Percentiles rank a stretch among this genome's conserved stretches.
Conservation (phyloP, 2,329 filamentous ascomycete genomes). For the Epichloe sibirici region DNA sequence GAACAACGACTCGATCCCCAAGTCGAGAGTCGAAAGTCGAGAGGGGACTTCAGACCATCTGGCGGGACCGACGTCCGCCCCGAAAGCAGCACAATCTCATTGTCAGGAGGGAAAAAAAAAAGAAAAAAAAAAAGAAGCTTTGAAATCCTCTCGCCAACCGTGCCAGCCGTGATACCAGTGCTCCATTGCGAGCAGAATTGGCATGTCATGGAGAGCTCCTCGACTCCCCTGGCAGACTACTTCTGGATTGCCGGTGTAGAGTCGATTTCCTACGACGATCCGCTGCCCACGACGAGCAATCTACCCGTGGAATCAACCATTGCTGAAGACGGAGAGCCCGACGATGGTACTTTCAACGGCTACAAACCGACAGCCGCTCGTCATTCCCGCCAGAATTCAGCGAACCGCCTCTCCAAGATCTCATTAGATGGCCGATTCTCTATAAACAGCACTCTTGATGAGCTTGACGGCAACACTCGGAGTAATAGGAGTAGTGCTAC, state of each 20-base stretch:
- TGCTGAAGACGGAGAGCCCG: conserved; percentile 48
- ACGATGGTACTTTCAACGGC: conserved; percentile 25
- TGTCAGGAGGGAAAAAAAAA: neutral
- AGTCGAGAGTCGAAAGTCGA: neutral
- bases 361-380: conserved; percentile 27
- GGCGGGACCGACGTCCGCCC: conserved; percentile 4
- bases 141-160: neutral
- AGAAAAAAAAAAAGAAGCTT: neutral
- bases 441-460: conserved; percentile 42
- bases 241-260: conserved; percentile 67
- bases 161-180: neutral
- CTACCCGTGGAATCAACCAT: conserved; percentile 44
- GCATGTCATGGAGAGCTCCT: conserved; percentile 48
- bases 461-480: conserved; percentile 42
- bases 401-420: conserved; percentile 44
- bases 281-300: conserved; percentile 19
- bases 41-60: neutral
- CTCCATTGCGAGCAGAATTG: conserved; percentile 15
- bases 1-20: neutral
- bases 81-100: neutral
- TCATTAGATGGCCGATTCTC: conserved; percentile 38
- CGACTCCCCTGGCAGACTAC: conserved; percentile 58
- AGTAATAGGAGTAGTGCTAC: conserved; percentile 58
- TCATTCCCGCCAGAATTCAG: conserved; percentile 50
- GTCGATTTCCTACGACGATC: conserved; percentile 51